Evolutionary conservation across 768 basidiomycete species (phyloP).

Genomic region (Leccinum subgranulosum): DNA sequence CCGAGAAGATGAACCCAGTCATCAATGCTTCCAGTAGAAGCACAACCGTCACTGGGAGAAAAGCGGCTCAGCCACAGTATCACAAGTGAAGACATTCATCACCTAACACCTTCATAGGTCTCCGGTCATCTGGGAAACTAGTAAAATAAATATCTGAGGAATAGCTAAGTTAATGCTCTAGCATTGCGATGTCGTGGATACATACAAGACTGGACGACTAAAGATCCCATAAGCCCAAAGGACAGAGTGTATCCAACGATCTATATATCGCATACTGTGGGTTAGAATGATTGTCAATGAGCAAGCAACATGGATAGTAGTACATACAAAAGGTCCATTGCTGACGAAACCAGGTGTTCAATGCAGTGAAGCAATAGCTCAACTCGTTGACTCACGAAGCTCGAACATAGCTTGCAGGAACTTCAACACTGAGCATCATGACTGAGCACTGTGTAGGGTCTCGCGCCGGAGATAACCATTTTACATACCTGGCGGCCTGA

Average conservation of each 20-base stretch:
- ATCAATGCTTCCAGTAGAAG: constrained; percentile 17
- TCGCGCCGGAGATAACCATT: too few relatives aligned
- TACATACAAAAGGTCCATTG: too few relatives aligned
- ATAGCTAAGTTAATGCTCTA: neutral
- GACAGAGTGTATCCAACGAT: constrained; percentile 14
- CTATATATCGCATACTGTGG: neutral
- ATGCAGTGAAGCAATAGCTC: too few relatives aligned
- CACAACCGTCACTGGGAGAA: constrained; percentile 4
- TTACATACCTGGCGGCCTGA: too few relatives aligned
- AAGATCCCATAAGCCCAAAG: constrained; percentile 15
- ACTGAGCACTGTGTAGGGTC: too few relatives aligned
- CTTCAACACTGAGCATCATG: neutral
- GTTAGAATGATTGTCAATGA: too few relatives aligned
- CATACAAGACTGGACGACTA: constrained; percentile 16
- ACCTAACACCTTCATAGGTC: constrained; percentile 18
- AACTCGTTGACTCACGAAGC: too few relatives aligned
- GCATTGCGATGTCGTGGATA: neutral
- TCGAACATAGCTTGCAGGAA: too few relatives aligned
- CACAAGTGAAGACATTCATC: neutral
- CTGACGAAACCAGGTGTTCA: too few relatives aligned
- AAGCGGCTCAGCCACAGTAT: too few relatives aligned
- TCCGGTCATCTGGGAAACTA: constrained; percentile 14
- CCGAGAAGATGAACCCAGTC: constrained; percentile 6
- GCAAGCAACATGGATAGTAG: too few relatives aligned
- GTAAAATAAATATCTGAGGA: constrained; percentile 18